phyloP scores from a whole-genome alignment of 257 asterid genomes.

The Thymus quinquecostatus region DNA sequence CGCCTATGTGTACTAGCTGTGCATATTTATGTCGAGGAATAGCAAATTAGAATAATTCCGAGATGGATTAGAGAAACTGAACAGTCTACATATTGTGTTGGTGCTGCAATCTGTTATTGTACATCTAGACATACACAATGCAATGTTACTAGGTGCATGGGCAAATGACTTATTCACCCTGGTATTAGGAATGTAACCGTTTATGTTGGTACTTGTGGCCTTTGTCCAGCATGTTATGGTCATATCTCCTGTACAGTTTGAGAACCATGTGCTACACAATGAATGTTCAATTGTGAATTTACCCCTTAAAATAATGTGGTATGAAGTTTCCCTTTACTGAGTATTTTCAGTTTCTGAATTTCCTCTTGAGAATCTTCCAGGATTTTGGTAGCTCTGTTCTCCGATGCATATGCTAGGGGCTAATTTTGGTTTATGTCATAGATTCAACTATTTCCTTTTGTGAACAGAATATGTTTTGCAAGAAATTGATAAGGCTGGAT shows the following conservation, averaged over 20 bases:
- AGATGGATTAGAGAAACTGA: neutral
- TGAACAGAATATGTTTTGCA: conserved; percentile 86
- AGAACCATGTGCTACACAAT: neutral
- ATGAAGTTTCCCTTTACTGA: neutral
- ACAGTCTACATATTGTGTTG: neutral
- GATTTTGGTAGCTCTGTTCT: neutral
- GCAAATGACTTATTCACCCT: neutral
- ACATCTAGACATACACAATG: neutral
- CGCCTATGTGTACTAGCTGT: neutral
- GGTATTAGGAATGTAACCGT: conserved; percentile 1
- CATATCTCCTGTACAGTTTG: neutral
- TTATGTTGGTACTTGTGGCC: neutral
- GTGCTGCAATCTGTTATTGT: neutral
- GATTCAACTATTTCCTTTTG: conserved; percentile 14
- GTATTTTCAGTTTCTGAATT: neutral
- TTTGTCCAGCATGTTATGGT: conserved; percentile 1
- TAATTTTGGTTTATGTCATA: neutral
- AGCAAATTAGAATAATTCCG: neutral
- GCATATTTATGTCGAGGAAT: neutral
- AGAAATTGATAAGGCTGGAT: conserved; percentile 93
- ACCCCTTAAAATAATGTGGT: neutral
- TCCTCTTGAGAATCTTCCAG: neutral
- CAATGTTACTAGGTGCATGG: neutral
- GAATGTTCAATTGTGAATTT: neutral
- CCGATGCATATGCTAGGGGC: neutral